Evolutionary conservation across 192 early-diverging fungal genomes (phyloP).

Genomic region (Piromyces finnis): DNA sequence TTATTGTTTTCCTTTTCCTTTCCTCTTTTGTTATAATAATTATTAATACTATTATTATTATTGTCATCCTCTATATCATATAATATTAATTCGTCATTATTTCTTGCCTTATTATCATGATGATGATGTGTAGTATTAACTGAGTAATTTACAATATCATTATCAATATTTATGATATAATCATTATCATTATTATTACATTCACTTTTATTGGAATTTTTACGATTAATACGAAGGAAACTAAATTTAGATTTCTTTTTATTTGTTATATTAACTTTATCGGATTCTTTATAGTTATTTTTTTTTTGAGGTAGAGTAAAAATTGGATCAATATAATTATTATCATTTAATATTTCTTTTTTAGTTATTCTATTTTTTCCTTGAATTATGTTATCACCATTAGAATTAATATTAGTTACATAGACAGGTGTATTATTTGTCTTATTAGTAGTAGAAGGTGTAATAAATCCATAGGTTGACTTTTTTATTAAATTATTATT

Average conservation of each 20-base stretch:
- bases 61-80: not conserved
- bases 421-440: no score
- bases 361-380: not conserved
- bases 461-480: no score
- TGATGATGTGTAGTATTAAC: not conserved
- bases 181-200: not conserved
- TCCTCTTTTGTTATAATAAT: not conserved
- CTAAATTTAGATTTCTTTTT: not conserved
- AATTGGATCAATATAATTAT: not conserved
- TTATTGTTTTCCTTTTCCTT: not conserved
- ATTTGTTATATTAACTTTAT: not conserved
- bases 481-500: no score
- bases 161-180: not conserved
- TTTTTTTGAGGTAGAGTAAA: not conserved
- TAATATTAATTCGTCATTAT: no score
- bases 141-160: not conserved
- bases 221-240: not conserved
- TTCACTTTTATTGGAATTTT: no score
- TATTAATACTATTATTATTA: not conserved
- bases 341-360: not conserved
- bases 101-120: no score
- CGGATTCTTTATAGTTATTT: not conserved
- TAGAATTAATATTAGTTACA: no score
- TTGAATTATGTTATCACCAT: no score
- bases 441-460: no score